Base-by-base conservation (phyloP, 78 protist genomes). In the Dictyostelium firmibasis region DNA sequence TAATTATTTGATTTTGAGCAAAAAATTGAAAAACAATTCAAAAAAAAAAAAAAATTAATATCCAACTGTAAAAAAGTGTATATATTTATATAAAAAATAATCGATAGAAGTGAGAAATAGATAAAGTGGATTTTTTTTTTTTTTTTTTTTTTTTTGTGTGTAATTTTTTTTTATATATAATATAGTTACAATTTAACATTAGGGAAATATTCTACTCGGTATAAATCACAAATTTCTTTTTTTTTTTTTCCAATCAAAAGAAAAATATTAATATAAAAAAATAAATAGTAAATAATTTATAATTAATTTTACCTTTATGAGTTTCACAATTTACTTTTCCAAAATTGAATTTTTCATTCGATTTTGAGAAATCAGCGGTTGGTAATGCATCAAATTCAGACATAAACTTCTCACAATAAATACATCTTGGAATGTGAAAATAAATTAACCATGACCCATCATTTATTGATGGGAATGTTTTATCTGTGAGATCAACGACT, bases 341-440 rank as follows among this genome's bases (percentile, higher is more conserved):
- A 85, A 98, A 94, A 64, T 91, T 86, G 7, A 93, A 91, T 4
- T 16, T 64, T 18, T 79, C 72, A 2, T n/a, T 31, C 44, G 31
- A 10, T 2, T n/a, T n/a, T 74, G 31, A 23, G 25, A 41, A 82
- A 47, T 36, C 84, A 25, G 82, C 75, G 36, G 4, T 9, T 29
- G 96, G 97, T 16, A 97, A 74, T 36, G 91, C 69, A 31, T 98
- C 98, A 70, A 79, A 96, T 13, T 13, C 57, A n/a, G 97, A 93
- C 18, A 85, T 70, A 43, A 83, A 91, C 31, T 67, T 77, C 70
- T 96, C 85, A 70, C 97, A 96, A 95, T 50, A 91, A 16, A 81
- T 84, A 85, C 97, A 96, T 91, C 88, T 57, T 60, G 98, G 98
- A 4, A 97, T 96, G 41, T 97, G 96, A 84, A 98, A 96, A 31